Conservation (phyloP, 202 grass and related monocot species). For the Zizania palustris region DNA sequence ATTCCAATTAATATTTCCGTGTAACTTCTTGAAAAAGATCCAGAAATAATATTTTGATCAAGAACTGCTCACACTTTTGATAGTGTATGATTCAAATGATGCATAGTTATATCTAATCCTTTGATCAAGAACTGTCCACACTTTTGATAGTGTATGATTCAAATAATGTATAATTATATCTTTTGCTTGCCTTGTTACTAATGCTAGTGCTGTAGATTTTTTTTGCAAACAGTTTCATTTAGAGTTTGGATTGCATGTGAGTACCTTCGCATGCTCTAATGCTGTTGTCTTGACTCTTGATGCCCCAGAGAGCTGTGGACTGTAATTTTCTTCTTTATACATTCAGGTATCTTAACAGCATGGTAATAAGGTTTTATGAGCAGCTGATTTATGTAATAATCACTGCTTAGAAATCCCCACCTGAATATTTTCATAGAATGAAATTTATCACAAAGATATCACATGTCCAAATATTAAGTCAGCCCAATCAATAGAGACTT, state of each 20-base stretch:
- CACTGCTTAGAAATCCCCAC: too few species aligned
- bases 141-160: background rate
- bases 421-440: too few species aligned
- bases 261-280: background rate
- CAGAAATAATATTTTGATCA: constrained; percentile 24
- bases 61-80: constrained; percentile 13
- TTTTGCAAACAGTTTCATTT: constrained; percentile 19
- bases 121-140: constrained; percentile 7
- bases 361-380: background rate
- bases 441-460: too few species aligned
- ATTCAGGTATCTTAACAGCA: constrained; percentile 14
- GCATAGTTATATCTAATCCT: background rate
- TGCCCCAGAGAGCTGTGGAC: background rate
- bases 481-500: background rate
- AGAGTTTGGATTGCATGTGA: constrained; percentile 8
- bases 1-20: constrained; percentile 12
- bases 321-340: constrained; percentile 27
- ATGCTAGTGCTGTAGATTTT: constrained; percentile 25
- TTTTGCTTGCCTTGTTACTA: constrained; percentile 23
- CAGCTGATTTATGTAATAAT: too few species aligned
- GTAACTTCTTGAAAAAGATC: constrained; percentile 6
- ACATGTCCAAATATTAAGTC: too few species aligned
- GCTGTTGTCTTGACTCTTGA: constrained; percentile 20
- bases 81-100: background rate
- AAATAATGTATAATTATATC: background rate